Evolutionary conservation across 2,329 filamentous ascomycete species (phyloP).

Genomic region (Fusarium humuli): DNA sequence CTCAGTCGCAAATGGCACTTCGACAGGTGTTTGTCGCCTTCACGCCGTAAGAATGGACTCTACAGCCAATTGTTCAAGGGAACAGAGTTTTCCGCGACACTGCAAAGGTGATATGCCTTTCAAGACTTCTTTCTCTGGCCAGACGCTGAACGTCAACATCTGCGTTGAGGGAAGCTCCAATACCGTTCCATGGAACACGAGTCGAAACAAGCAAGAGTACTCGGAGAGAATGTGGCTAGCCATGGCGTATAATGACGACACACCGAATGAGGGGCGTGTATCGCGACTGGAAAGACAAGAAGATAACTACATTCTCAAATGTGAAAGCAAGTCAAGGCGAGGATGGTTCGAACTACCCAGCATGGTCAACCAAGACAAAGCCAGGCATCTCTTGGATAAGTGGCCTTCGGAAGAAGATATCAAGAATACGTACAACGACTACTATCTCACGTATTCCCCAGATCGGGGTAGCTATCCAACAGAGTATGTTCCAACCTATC

Average conservation of each 20-base stretch:
- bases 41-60: conserved; percentile 29
- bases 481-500: background rate
- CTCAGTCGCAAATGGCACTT: conserved; percentile 1
- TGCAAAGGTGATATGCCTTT: conserved; percentile 13
- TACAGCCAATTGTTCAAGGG: background rate
- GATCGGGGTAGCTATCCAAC: background rate
- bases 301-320: conserved; percentile 3
- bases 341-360: conserved; percentile 34
- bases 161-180: conserved; percentile 20
- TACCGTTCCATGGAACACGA: conserved; percentile 2
- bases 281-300: background rate
- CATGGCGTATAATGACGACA: background rate
- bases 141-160: background rate
- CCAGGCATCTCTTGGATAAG: conserved; percentile 2
- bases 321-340: conserved; percentile 25
- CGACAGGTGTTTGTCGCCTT: conserved; percentile 10
- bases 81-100: background rate
- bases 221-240: conserved; percentile 19
- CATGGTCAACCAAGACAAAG: background rate
- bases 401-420: conserved; percentile 8
- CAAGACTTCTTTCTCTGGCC: background rate
- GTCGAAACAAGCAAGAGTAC: conserved; percentile 19
- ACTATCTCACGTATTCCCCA: background rate
- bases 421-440: conserved; percentile 1
- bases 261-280: background rate